Conservation (phyloP, 2,329 filamentous ascomycete genomes). For the Alternaria postmessia region DNA sequence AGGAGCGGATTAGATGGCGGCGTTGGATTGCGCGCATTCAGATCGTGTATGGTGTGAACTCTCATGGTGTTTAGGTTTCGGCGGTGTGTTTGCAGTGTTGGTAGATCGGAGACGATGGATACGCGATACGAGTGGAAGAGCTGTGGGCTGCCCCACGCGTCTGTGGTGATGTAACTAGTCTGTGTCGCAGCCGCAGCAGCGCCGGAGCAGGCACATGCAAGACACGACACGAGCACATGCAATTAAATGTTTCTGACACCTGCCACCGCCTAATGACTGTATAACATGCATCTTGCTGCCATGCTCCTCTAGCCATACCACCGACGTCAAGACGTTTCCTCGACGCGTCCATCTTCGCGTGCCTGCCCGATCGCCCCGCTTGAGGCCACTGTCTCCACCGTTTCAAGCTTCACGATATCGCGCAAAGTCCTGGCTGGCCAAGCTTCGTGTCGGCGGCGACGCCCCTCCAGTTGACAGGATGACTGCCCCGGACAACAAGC, state of each 20-base stretch:
- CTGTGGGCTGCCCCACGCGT: slow-evolving; percentile 11
- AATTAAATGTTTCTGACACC: background rate
- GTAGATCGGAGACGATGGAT: background rate
- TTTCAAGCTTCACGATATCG: slow-evolving; percentile 9
- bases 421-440: slow-evolving; percentile 31
- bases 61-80: slow-evolving; percentile 12
- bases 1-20: slow-evolving; percentile 15
- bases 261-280: slow-evolving; percentile 7
- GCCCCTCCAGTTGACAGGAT: slow-evolving; percentile 43
- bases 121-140: slow-evolving; percentile 3
- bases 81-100: background rate
- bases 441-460: slow-evolving; percentile 21
- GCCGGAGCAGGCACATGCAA: slow-evolving; percentile 10
- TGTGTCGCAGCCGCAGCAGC: slow-evolving; percentile 1
- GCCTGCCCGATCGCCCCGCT: slow-evolving; percentile 13
- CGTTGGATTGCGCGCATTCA: background rate
- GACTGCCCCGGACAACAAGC: slow-evolving; percentile 55
- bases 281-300: background rate
- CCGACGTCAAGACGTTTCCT: slow-evolving; percentile 23
- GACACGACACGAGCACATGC: slow-evolving; percentile 5
- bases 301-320: background rate
- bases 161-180: slow-evolving; percentile 17
- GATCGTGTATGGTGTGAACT: slow-evolving; percentile 8
- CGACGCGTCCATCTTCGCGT: slow-evolving; percentile 16
- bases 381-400: background rate